Evolutionary conservation across 108 stramenopile genomes (phyloP), one percentile per base, ranked within the genome.

Genomic region (Conticribra weissflogii): DNA sequence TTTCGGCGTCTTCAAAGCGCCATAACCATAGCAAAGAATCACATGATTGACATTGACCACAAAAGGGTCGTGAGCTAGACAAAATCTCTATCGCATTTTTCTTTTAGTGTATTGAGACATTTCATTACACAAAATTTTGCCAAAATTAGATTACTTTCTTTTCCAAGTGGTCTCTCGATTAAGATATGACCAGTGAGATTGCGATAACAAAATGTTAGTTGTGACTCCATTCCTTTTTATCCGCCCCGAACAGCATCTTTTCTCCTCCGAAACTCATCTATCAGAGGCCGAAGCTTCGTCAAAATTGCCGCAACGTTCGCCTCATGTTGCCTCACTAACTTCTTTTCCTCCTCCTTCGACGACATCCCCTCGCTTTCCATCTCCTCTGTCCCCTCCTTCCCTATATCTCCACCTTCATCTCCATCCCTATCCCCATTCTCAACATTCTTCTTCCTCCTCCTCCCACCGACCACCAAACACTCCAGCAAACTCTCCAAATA

Each of bases 261-360:
- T 24, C 73, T 54, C 45, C 58, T 47, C 15, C 73, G 56, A 28
- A 74, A 66, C 27, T 74, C 73, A 16, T 74, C 73, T 47, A 74
- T 59, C 57, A 74, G 41, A 49, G 73, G 73, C 31, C 58, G 53
- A 21, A 74, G 32, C 47, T 74, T 74, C 22, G 30, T 33, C 46
- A 44, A n/a, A 48, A 74, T 74, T 9, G 19, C 64, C 63, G 36
- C 2, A 9, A 74, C 73, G 66, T 57, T 74, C 50, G 56, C 56
- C 23, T 58, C 23, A 52, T 74, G 73, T 31, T 66, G 73, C 52
- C 66, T 58, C 23, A 66, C 33, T 0, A 74, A 15, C 36, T 31
- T 56, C 25, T 66, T 31, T 30, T 66, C 32, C n/a, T 66, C 31
- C n/a, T 54, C 69, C 49, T 27, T 17, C n/a, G 49, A 48, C 8